Base-by-base conservation (phyloP, 163 green algal species). In the Scenedesmus sp. region DNA sequence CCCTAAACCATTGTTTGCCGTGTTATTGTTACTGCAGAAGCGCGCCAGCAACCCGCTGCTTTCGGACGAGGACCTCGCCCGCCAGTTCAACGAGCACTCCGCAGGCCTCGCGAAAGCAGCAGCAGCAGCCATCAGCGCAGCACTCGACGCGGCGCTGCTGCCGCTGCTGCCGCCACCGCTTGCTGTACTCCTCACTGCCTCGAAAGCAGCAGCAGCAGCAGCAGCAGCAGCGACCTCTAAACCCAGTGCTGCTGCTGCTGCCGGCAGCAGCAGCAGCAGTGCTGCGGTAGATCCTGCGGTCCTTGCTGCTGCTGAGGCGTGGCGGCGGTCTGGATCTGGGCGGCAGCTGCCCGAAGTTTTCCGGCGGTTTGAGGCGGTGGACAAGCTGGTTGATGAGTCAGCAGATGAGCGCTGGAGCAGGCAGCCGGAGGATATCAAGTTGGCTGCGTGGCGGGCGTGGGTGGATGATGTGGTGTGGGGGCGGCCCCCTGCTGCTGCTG, bases 21-120 rank as follows among this genome's bases (percentile, higher is more conserved):
- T 46, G 34, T 46, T 46, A 46, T 46, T 55, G 55, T 15, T 57
- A 20, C 74, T 55, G 7, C 84, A 94, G 93, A 79, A 88, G 15
- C 93, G 93, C 55, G 89, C 79, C n/a, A 90, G 56, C 90, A 89
- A 93, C 60, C 10, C 34, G 23, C 46, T 86, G 18, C 73, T 93
- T n/a, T 34, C 2, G 7, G 66, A 89, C 3, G 55, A 62, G 0
- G 90, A 93, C 56, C 46, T 87, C 1, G 46, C 56, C 10, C 23
- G 56, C 1, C 90, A 87, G 15, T 93, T 93, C 46, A 20, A 64
- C 5, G 90, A 93, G 26, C 90, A 93, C 74, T 57, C 54, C 26
- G 83, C 56, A 57, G 59, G 3, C 15, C 83, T 93, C 8, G 46
- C 6, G 0, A 85, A 87, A 82, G 90, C 90, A 46, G 70, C 70